These are phyloP conservation scores for Nicotiana attenuata DNA, from an alignment of 257 asterid genomes.

Conservation along the genomic window DNA sequence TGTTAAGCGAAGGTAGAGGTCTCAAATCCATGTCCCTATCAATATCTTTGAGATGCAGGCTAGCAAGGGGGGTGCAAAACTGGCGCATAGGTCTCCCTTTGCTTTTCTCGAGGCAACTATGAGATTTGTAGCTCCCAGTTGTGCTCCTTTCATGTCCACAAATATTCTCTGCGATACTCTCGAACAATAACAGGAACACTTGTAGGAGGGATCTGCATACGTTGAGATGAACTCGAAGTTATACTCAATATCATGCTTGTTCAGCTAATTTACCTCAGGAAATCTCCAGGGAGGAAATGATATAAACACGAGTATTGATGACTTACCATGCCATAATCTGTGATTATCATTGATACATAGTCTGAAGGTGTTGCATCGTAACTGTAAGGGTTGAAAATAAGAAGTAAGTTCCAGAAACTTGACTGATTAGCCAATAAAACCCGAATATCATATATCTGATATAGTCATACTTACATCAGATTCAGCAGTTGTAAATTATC, in stretches of 20 bases:
- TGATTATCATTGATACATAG: constrained; percentile 74
- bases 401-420: constrained; percentile 11
- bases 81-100: not conserved
- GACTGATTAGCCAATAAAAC: constrained; percentile 9
- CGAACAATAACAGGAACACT: constrained; percentile 87
- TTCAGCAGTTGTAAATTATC: constrained; percentile 73
- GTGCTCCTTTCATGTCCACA: constrained; percentile 41
- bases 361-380: constrained; percentile 87
- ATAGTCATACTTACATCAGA: constrained; percentile 43
- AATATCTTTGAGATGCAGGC: not conserved
- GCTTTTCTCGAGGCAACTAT: not conserved
- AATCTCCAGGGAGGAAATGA: not conserved
- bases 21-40: not conserved
- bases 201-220: constrained; percentile 73
- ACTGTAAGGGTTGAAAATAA: constrained; percentile 35
- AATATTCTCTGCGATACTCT: constrained; percentile 60
- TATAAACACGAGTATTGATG: not conserved
- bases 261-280: not conserved
- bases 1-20: constrained; percentile 8
- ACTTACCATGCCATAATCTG: constrained; percentile 94
- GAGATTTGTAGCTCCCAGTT: not conserved
- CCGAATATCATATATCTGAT: constrained; percentile 1
- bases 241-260: not conserved
- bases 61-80: not conserved
- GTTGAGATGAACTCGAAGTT: constrained; percentile 8